Conservation (phyloP, 2,329 filamentous ascomycete species). For the Venturia nashicola region DNA sequence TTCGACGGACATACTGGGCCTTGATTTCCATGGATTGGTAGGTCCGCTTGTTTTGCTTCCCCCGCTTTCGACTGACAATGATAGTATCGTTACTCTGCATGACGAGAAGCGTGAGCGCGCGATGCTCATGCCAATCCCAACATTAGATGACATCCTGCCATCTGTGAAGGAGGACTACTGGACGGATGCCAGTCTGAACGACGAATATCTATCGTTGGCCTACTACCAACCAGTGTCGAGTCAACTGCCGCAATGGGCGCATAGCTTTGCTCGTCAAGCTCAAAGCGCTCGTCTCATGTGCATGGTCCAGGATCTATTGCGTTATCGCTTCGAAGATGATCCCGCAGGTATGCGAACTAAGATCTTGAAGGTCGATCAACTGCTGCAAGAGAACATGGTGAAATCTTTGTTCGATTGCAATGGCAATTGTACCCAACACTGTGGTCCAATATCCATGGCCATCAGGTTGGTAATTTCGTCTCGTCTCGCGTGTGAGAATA, state of each 20-base stretch:
- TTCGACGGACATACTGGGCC: slow-evolving; percentile 6
- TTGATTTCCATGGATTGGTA: slow-evolving; percentile 7
- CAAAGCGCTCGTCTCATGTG: slow-evolving; percentile 1
- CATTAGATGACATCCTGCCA: slow-evolving; percentile 7
- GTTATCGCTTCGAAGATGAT: background rate
- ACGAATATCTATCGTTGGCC: background rate
- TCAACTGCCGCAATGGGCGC: background rate
- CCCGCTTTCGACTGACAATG: background rate
- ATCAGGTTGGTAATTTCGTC: background rate
- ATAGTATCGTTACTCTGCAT: slow-evolving; percentile 5
- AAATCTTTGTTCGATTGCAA: slow-evolving; percentile 8
- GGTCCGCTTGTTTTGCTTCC: background rate
- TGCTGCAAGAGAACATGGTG: background rate
- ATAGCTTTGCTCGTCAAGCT: slow-evolving; percentile 8
- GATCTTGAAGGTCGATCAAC: slow-evolving; percentile 1
- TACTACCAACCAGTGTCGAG: background rate
- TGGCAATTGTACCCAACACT: slow-evolving; percentile 7
- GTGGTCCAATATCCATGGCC: slow-evolving; percentile 5
- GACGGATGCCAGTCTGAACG: background rate
- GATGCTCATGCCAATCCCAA: slow-evolving; percentile 1
- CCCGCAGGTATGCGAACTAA: background rate
- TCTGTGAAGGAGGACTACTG: slow-evolving; percentile 3
- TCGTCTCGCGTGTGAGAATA: background rate
- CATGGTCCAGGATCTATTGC: background rate
- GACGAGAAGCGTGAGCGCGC: slow-evolving; percentile 7